A percentile compares a stretch with the other conserved stretches of the same genome.
These are phyloP conservation scores for Diaporthe capsici DNA, from an alignment of 2,329 filamentous ascomycete species.

Conservation along the genomic window DNA sequence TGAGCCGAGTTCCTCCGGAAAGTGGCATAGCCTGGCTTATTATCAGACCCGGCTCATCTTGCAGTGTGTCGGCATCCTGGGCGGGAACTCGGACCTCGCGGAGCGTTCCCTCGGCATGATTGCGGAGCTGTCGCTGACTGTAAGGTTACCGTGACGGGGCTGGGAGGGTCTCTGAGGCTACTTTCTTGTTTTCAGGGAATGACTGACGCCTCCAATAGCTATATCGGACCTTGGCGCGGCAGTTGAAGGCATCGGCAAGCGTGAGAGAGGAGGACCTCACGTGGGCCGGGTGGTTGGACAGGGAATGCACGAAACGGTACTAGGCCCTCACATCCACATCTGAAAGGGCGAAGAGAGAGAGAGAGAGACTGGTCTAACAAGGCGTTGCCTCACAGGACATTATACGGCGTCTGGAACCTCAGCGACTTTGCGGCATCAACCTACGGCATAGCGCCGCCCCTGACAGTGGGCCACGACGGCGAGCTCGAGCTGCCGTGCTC, in stretches of 20 bases:
- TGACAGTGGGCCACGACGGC: background rate
- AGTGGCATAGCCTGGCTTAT: background rate
- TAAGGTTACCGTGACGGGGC: background rate
- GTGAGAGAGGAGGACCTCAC: background rate
- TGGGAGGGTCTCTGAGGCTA: too few relatives aligned
- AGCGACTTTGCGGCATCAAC: background rate
- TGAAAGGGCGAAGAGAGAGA: background rate
- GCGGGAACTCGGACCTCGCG: background rate
- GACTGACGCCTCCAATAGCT: background rate
- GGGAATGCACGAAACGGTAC: conserved; percentile 13
- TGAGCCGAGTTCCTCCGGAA: background rate
- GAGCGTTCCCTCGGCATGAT: conserved; percentile 11
- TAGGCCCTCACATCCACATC: too few relatives aligned
- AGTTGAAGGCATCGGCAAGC: background rate
- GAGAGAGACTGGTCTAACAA: background rate
- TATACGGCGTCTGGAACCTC: background rate
- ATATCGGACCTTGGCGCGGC: background rate
- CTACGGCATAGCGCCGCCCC: background rate
- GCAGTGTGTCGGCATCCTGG: background rate
- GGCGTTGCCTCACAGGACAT: background rate
- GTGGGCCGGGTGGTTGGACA: background rate
- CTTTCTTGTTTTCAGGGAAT: too few relatives aligned
- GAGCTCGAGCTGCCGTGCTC: background rate
- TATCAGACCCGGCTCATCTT: background rate
- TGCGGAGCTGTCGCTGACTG: conserved; percentile 1